Percentiles rank a stretch among this genome's conserved stretches.
Conservation (phyloP, 129 eudicot genomes). For the Saussurea involucrata region DNA sequence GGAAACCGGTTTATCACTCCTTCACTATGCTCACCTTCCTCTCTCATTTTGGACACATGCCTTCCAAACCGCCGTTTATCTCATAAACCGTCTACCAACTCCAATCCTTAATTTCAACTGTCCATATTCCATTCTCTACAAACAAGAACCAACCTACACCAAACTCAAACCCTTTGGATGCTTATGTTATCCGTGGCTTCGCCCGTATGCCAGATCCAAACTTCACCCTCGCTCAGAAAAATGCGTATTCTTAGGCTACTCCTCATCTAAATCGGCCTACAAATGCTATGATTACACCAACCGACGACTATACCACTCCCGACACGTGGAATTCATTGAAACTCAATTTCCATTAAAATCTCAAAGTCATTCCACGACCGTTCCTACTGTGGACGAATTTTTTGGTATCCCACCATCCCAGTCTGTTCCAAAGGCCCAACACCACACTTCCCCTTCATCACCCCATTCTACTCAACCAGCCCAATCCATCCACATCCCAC, state of each 20-base stretch:
- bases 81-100: constrained; percentile 19
- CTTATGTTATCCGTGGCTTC: no score
- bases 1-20: neutral
- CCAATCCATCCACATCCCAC: neutral
- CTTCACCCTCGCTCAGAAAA: no score
- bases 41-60: constrained; percentile 20
- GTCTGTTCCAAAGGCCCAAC: neutral
- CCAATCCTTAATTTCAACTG: neutral
- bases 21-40: constrained; percentile 14
- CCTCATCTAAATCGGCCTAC: constrained; percentile 23
- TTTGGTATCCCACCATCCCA: neutral
- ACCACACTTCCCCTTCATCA: neutral
- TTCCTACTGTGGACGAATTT: neutral
- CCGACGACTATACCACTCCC: neutral
- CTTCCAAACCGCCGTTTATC: neutral
- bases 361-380: neutral
- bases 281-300: constrained; percentile 19
- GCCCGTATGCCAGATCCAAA: constrained; percentile 1
- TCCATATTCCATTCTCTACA: constrained; percentile 8
- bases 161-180: constrained; percentile 22
- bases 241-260: constrained; percentile 22
- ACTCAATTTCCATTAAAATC: neutral
- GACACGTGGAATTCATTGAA: constrained; percentile 34
- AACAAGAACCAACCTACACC: constrained; percentile 1
- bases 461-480: neutral